Conservation (phyloP, 2,329 filamentous ascomycete species). For the Exophiala bonariae region DNA sequence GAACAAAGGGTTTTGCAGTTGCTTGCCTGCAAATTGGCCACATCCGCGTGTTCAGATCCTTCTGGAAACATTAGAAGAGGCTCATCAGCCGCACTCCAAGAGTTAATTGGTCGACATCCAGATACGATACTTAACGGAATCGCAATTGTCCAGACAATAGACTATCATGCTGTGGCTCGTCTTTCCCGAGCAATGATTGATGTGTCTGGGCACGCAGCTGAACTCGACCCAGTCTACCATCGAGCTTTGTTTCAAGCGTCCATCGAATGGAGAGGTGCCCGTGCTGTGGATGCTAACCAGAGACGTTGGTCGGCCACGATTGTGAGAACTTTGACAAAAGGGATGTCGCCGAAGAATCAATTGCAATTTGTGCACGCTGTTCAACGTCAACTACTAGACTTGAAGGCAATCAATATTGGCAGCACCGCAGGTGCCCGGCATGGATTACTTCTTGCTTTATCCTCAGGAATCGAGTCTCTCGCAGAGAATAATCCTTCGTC, state of each 20-base stretch:
- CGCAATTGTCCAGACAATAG: constrained; percentile 79
- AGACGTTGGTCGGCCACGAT: constrained; percentile 70
- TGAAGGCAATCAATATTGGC: constrained; percentile 38
- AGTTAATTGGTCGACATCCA: constrained; percentile 89
- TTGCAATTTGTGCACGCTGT: constrained; percentile 11
- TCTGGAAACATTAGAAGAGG: constrained; percentile 91
- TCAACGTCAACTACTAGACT: constrained; percentile 35
- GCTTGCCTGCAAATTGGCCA: constrained; percentile 77
- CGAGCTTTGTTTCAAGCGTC: constrained; percentile 68
- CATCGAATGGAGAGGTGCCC: constrained; percentile 84
- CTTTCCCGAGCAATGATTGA: constrained; percentile 77
- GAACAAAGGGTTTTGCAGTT: constrained; percentile 63
- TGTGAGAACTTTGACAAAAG: constrained; percentile 55
- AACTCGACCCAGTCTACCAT: constrained; percentile 66
- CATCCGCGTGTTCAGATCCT: constrained; percentile 81
- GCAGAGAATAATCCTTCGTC: not conserved
- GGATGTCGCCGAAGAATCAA: constrained; percentile 1
- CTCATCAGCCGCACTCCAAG: constrained; percentile 89
- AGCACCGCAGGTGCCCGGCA: constrained; percentile 44
- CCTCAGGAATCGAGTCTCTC: constrained; percentile 39
- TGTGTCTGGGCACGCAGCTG: constrained; percentile 68
- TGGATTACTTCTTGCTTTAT: constrained; percentile 43
- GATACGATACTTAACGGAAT: constrained; percentile 82
- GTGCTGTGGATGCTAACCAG: constrained; percentile 72
- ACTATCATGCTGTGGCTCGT: constrained; percentile 92